Evolutionary conservation across 192 early-diverging fungal species (phyloP).

Genomic region (Pecoramyces ruminantium): DNA sequence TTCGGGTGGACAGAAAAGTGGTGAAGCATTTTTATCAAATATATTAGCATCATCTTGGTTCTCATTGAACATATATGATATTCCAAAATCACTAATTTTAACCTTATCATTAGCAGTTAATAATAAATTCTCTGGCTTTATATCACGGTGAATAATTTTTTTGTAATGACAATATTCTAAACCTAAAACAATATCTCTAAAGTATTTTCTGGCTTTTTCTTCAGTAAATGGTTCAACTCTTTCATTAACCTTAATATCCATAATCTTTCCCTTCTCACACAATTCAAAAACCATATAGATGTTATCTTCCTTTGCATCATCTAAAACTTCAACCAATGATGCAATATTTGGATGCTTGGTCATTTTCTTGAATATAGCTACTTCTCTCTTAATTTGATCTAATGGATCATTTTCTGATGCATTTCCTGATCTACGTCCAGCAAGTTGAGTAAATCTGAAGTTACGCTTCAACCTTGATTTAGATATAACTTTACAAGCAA

Average conservation of each 20-base stretch:
- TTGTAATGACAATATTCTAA: conserved; percentile 39
- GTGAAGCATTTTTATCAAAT: conserved; percentile 23
- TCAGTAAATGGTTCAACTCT: conserved; percentile 22
- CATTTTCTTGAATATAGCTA: conserved; percentile 41
- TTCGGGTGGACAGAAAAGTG: conserved; percentile 31
- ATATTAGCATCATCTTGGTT: conserved; percentile 11
- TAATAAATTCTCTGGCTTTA: conserved; percentile 26
- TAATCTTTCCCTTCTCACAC: conserved; percentile 35
- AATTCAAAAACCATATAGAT: conserved; percentile 50
- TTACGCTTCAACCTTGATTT: conserved; percentile 31
- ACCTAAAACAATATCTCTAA: conserved; percentile 36
- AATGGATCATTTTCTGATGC: neutral
- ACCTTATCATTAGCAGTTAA: conserved; percentile 12
- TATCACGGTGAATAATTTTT: conserved; percentile 35
- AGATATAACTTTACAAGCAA: conserved; percentile 41
- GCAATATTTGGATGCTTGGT: conserved; percentile 40
- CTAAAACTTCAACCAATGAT: conserved; percentile 33
- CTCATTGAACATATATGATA: conserved; percentile 35
- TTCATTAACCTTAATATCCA: conserved; percentile 20
- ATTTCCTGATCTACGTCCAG: conserved; percentile 5
- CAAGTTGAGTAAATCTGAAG: conserved; percentile 15
- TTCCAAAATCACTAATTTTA: conserved; percentile 44
- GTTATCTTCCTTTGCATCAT: conserved; percentile 38
- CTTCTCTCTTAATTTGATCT: conserved; percentile 19
- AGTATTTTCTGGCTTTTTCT: conserved; percentile 26